phyloP scores from a whole-genome alignment of 345 rosid species.

The Aquilaria sinensis region DNA sequence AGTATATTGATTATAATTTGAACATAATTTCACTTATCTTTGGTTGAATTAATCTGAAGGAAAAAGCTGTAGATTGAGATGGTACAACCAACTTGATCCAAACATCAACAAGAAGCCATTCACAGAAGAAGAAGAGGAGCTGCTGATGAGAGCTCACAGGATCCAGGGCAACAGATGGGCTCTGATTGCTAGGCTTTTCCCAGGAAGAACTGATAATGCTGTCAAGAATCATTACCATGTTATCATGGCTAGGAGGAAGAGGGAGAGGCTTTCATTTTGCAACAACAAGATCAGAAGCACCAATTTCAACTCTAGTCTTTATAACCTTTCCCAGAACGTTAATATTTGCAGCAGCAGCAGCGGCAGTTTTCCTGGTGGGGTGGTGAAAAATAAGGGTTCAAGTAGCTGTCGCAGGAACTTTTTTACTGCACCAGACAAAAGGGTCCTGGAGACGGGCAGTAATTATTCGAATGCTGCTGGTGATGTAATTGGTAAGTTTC shows the following conservation, averaged over 20 bases:
- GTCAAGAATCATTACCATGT: slow-evolving; percentile 68
- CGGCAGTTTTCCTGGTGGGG: neutral
- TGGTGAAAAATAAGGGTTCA: neutral
- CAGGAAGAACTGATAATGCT: slow-evolving; percentile 61
- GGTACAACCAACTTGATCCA: slow-evolving; percentile 69
- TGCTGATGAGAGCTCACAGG: slow-evolving; percentile 41
- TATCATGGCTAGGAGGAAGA: slow-evolving; percentile 46
- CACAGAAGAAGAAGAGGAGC: slow-evolving; percentile 55
- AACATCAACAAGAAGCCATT: slow-evolving; percentile 51
- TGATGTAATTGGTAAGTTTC: neutral
- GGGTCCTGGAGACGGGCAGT: too few relatives aligned
- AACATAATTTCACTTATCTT: neutral
- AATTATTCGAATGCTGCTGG: too few relatives aligned
- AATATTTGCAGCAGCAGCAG: too few relatives aligned
- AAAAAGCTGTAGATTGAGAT: slow-evolving; percentile 67
- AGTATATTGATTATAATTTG: neutral
- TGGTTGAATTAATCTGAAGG: slow-evolving; percentile 20
- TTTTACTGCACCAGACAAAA: neutral
- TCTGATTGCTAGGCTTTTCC: slow-evolving; percentile 40
- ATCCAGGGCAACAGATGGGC: slow-evolving; percentile 67
- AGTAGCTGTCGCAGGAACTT: slow-evolving; percentile 6
- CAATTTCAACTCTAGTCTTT: slow-evolving; percentile 4
- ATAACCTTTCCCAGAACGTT: neutral
- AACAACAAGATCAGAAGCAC: slow-evolving; percentile 4
- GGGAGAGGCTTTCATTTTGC: slow-evolving; percentile 25